A percentile compares a stretch with the other conserved stretches of the same genome.
Conservation (phyloP, 2,329 filamentous ascomycete genomes). For the Ceratocystis destructans region DNA sequence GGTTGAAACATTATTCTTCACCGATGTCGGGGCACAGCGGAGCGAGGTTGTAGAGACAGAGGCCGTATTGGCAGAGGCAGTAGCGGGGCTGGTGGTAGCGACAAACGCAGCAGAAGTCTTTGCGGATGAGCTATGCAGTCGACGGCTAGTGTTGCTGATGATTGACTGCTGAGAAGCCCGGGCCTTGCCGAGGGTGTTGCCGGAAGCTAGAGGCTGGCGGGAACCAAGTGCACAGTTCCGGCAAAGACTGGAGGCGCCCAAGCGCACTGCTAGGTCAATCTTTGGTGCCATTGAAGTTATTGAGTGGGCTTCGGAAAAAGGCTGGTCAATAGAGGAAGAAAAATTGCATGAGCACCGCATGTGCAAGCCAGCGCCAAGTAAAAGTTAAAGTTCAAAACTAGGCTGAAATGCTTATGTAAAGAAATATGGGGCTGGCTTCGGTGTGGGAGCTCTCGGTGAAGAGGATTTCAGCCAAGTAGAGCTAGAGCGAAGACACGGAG, state of each 20-base stretch:
- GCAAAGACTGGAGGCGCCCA: constrained; percentile 18
- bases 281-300: constrained; percentile 17
- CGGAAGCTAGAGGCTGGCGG: background rate
- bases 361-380: background rate
- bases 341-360: background rate
- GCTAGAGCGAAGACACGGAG: background rate
- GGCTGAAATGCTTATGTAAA: constrained; percentile 6
- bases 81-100: background rate
- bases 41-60: background rate
- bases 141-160: background rate
- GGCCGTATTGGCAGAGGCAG: background rate
- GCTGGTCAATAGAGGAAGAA: background rate
- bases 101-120: background rate
- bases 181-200: background rate
- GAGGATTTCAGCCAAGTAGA: background rate
- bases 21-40: background rate
- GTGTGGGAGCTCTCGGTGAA: background rate
- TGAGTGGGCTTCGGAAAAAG: background rate
- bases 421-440: constrained; percentile 7
- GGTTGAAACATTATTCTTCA: background rate
- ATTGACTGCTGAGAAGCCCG: background rate
- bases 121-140: constrained; percentile 11
- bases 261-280: constrained; percentile 20
- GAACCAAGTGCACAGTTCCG: constrained; percentile 12
- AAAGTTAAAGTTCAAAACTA: constrained; percentile 8